phyloP scores from a whole-genome alignment of 2,329 filamentous ascomycete species.

The Stemphylium beticola region DNA sequence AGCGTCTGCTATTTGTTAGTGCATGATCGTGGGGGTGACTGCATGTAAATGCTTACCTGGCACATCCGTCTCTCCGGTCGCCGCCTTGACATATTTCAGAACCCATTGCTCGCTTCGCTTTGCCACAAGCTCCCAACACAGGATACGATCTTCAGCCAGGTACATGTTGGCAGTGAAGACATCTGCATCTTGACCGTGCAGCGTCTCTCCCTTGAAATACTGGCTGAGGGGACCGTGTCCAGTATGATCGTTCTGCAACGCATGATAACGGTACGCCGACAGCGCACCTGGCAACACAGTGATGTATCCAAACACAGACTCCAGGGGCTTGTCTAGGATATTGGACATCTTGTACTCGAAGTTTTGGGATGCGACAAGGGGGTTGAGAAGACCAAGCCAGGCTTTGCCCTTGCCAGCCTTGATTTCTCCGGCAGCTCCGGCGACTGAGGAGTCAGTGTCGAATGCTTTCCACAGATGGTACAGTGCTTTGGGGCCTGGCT shows the following conservation, averaged over 20 bases:
- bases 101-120: constrained; percentile 97
- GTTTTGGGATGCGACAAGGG: constrained; percentile 94
- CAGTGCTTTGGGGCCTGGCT: constrained; percentile 85
- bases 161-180: constrained; percentile 99
- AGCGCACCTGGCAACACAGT: constrained; percentile 94
- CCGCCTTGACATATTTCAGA: constrained; percentile 95
- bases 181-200: constrained; percentile 94
- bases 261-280: constrained; percentile 94
- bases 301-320: constrained; percentile 98
- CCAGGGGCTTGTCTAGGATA: constrained; percentile 94
- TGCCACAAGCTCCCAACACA: constrained; percentile 94
- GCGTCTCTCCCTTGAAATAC: constrained; percentile 98
- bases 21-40: not conserved
- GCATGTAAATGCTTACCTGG: constrained; percentile 68
- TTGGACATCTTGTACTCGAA: constrained; percentile 99
- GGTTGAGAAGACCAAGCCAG: constrained; percentile 85
- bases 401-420: constrained; percentile 92
- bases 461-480: constrained; percentile 99
- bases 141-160: constrained; percentile 84
- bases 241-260: constrained; percentile 93
- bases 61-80: constrained; percentile 96
- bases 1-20: constrained; percentile 63
- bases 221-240: constrained; percentile 94
- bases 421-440: constrained; percentile 95
- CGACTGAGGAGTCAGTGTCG: constrained; percentile 95